Evolutionary conservation across 2,329 filamentous ascomycete genomes (phyloP), one percentile per base, ranked within the genome.

Genomic region (Claviceps pusilla): DNA sequence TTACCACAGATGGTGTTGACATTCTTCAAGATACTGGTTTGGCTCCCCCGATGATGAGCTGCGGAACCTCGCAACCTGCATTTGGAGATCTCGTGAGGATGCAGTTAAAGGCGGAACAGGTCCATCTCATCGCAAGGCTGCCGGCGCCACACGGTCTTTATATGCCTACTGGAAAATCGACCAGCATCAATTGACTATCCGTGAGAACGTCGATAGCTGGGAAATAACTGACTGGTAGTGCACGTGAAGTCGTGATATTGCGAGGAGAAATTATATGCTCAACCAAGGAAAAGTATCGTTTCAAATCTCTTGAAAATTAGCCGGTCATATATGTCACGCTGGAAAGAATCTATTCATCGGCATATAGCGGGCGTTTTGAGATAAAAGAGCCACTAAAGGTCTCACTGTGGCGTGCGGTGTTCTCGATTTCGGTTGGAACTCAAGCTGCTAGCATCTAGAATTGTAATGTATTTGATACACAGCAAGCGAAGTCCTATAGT

Each of bases 51-150:
- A 94, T 69, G 71, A 67, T 47, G 74, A 85, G 52, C 76, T 84
- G 57, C 75, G 80, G 63, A 95, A 95, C 70, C 69, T 96, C 62
- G 90, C 90, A 47, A 95, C 89, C 50, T 89, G 82, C 66, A 66
- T 86, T 57, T 86, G 82, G 82, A 73, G 79, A 58, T 77, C 76
- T 37, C 72, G 74, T 47, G 72, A 77, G 45, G 79, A 84, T 63
- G 82, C 82, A 42, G 73, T 71, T 60, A 73, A 73, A 58, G 82
- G 80, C 56, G 80, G 79, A 35, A 68, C 73, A 53, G 80, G 81
- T 12, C 75, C 76, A 50, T 83, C 82, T 55, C 77, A 81, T 66
- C 70, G 72, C 55, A 71, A 86, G 75, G 89, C 76, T 65, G 87
- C 71, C 74, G 79, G 80, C 67, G 82, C 70, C 68, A 78, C 73